Conservation (phyloP, 768 basidiomycete species). For the Suillus tomentosus region DNA sequence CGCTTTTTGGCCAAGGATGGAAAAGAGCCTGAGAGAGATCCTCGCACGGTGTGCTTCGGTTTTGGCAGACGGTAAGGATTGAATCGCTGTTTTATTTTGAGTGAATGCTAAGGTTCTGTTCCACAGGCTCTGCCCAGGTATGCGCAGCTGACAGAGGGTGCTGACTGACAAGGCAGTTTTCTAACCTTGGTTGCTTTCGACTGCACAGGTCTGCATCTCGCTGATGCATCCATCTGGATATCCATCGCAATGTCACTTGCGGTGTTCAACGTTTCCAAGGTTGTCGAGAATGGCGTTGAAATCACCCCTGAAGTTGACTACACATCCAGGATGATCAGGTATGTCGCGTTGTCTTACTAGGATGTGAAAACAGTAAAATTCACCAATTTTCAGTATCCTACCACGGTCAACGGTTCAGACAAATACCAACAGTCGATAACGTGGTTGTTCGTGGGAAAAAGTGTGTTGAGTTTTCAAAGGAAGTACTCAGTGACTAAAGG, state of each 20-base stretch:
- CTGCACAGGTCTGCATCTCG: constrained; percentile 32
- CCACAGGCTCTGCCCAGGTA: constrained; percentile 24
- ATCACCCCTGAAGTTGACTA: constrained; percentile 46
- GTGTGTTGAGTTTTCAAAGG: no score
- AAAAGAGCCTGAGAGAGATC: constrained; percentile 20
- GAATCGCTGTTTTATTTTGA: not conserved
- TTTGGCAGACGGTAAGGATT: constrained; percentile 31
- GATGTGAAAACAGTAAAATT: no score
- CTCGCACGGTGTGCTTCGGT: constrained; percentile 23
- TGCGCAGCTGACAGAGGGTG: not conserved
- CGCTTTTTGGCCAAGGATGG: constrained; percentile 29
- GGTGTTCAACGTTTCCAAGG: constrained; percentile 45
- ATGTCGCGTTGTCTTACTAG: constrained; percentile 13
- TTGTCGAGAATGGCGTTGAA: constrained; percentile 41
- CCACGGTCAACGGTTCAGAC: no score
- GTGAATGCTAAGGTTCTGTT: not conserved
- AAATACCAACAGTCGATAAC: no score
- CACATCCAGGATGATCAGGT: constrained; percentile 49
- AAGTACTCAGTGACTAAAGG: no score
- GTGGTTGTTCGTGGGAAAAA: no score
- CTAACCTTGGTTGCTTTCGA: not conserved
- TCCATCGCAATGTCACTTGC: constrained; percentile 42
- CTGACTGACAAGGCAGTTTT: not conserved
- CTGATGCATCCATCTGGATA: constrained; percentile 30
- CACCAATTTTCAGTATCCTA: no score